Conservation (phyloP, 2,329 filamentous ascomycete species). For the Aaosphaeria pasadenensis region DNA sequence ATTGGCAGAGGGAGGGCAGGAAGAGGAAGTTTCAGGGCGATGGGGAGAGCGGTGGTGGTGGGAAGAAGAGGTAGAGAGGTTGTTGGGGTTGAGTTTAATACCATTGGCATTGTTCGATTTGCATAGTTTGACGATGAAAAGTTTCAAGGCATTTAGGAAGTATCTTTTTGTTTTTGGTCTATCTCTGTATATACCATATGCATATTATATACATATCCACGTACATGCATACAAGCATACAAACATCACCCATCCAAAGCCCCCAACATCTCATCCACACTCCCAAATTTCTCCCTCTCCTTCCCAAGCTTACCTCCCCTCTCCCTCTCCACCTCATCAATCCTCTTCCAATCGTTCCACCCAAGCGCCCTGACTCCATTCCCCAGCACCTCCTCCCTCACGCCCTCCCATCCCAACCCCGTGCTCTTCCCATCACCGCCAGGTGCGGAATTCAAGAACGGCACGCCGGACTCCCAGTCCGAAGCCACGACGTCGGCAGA, state of each 20-base stretch:
- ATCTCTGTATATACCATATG: too few species aligned
- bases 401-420: slow-evolving; percentile 71
- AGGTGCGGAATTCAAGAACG: slow-evolving; percentile 47
- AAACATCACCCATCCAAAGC: not conserved
- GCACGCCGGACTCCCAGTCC: slow-evolving; percentile 63
- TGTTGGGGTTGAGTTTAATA: not conserved
- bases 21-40: slow-evolving; percentile 61
- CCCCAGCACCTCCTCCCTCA: slow-evolving; percentile 59
- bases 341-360: slow-evolving; percentile 84
- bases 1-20: slow-evolving; percentile 86
- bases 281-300: slow-evolving; percentile 66
- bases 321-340: slow-evolving; percentile 73
- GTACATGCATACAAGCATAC: too few species aligned
- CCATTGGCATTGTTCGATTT: too few species aligned
- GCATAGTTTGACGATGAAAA: too few species aligned
- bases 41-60: slow-evolving; percentile 45
- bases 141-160: too few species aligned
- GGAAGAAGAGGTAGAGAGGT: slow-evolving; percentile 19
- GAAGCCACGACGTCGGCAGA: slow-evolving; percentile 78
- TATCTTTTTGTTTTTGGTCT: too few species aligned
- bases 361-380: slow-evolving; percentile 62
- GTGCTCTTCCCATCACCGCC: slow-evolving; percentile 32
- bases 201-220: too few species aligned
- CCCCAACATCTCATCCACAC: slow-evolving; percentile 56
- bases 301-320: slow-evolving; percentile 69